phyloP scores from a whole-genome alignment of 768 basidiomycete genomes.

The Panaeolus papilionaceus region DNA sequence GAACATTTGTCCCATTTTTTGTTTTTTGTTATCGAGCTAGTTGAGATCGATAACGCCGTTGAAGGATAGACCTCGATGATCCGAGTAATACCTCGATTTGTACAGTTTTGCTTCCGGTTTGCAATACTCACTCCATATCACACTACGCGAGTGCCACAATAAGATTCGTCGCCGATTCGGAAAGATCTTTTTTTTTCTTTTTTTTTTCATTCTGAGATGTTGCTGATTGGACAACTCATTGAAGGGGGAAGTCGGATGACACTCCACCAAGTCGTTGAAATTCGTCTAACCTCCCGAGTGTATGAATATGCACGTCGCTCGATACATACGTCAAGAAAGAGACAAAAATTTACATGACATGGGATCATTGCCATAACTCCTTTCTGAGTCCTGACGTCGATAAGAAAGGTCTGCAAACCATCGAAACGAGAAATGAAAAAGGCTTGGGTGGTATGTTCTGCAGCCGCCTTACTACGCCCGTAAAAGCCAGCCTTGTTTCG shows the following conservation, averaged over 20 bases:
- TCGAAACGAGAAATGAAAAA: conserved; percentile 2
- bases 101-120: conserved; percentile 4
- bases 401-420: not conserved
- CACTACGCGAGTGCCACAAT: not conserved
- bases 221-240: not conserved
- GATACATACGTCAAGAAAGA: not conserved
- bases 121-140: not conserved
- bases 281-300: not conserved
- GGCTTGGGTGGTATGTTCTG: not conserved
- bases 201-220: not conserved
- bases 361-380: not conserved
- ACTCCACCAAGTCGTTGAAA: not conserved
- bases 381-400: not conserved
- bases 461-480: not conserved
- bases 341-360: not conserved
- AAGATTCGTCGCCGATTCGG: not conserved
- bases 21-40: not conserved
- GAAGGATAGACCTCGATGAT: not conserved
- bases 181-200: not conserved
- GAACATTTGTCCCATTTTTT: not conserved
- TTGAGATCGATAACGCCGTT: not conserved
- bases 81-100: conserved; percentile 3
- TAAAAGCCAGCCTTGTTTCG: not conserved
- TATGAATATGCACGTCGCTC: not conserved
- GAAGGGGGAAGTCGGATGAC: not conserved